Conservation (phyloP, 768 basidiomycete genomes). For the Pleurotus platypus region DNA sequence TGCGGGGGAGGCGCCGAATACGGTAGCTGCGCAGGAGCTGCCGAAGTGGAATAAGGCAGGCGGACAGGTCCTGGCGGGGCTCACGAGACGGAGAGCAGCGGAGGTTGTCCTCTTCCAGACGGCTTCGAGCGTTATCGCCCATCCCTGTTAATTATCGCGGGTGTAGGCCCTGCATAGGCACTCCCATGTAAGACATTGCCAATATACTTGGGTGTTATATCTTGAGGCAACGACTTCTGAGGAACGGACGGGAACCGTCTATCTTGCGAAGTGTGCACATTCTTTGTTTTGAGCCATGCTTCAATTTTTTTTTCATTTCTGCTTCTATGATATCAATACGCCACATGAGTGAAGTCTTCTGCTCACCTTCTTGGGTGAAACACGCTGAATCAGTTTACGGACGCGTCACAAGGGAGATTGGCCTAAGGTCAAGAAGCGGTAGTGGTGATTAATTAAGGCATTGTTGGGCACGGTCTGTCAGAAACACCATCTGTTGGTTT, state of each 20-base stretch:
- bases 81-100: slow-evolving; percentile 22
- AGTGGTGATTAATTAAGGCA: neutral
- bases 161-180: no score
- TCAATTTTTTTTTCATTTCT: no score
- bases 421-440: neutral
- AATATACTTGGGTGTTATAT: no score
- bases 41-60: slow-evolving; percentile 27
- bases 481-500: neutral
- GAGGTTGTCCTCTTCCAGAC: slow-evolving; percentile 30
- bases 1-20: slow-evolving; percentile 26
- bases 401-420: neutral
- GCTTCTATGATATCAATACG: no score
- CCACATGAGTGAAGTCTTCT: no score
- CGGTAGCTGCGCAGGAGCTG: slow-evolving; percentile 27
- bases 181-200: no score
- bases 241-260: no score
- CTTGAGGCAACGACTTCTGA: no score
- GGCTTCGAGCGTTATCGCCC: slow-evolving; percentile 21
- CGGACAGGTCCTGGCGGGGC: slow-evolving; percentile 22
- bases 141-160: slow-evolving; percentile 14
- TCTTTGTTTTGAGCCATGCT: no score
- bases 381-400: neutral
- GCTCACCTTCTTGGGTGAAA: neutral
- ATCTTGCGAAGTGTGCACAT: no score
- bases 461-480: neutral